Conservation (phyloP, 106 monocot species). For the Cymbidium sinense region DNA sequence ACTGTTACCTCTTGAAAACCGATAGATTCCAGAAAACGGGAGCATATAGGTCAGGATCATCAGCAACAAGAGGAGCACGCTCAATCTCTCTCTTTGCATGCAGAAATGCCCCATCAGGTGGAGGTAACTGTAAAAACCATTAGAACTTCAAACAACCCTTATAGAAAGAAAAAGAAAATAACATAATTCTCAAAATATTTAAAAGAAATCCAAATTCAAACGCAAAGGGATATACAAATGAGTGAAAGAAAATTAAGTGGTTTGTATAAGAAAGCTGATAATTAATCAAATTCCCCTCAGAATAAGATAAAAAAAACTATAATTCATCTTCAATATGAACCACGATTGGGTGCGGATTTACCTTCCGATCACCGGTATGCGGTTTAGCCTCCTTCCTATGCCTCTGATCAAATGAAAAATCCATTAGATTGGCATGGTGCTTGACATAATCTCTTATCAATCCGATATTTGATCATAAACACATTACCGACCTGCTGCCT, state of each 20-base stretch:
- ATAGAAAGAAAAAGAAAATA: not conserved
- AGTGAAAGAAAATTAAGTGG: not conserved
- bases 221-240: too few species aligned
- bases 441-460: not conserved
- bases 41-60: conserved; percentile 61
- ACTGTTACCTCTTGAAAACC: conserved; percentile 58
- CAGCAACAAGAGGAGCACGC: conserved; percentile 30
- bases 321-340: too few species aligned
- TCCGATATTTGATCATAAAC: not conserved
- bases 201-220: not conserved
- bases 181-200: not conserved
- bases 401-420: not conserved
- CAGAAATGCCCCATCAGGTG: conserved; percentile 49
- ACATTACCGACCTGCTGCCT: not conserved
- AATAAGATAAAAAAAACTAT: too few species aligned
- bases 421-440: not conserved
- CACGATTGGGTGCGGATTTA: not conserved
- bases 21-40: conserved; percentile 70
- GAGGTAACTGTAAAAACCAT: conserved; percentile 17
- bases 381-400: not conserved
- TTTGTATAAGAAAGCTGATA: too few species aligned
- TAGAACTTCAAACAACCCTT: not conserved
- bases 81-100: conserved; percentile 73
- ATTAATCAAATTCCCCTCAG: too few species aligned
- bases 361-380: not conserved